Conservation (phyloP, 495 filamentous ascomycete genomes). For the Trichoderma asperelloides region DNA sequence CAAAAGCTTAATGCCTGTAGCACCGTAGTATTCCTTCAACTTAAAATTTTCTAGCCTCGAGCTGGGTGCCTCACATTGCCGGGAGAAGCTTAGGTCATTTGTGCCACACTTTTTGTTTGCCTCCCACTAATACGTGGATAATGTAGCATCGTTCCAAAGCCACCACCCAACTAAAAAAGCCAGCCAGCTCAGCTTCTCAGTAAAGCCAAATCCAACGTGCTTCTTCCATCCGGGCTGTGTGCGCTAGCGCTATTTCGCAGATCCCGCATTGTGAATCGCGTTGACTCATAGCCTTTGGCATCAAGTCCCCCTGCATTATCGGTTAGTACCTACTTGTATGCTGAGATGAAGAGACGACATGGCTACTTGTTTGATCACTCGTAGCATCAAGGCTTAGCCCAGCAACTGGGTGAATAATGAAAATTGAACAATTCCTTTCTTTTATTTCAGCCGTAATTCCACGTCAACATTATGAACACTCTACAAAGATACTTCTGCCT, state of each 20-base stretch:
- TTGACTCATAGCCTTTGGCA: not conserved
- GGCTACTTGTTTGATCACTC: not conserved
- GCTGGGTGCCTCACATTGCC: too few species aligned
- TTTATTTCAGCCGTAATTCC: constrained; percentile 2
- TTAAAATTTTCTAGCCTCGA: not conserved
- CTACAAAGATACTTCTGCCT: not conserved
- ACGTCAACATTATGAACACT: constrained; percentile 1
- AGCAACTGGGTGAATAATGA: not conserved
- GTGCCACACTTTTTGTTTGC: too few species aligned
- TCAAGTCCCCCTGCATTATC: not conserved
- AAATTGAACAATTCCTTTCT: not conserved
- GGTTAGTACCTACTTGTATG: too few species aligned
- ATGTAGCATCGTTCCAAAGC: too few species aligned
- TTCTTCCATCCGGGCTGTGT: not conserved
- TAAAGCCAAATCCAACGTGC: not conserved
- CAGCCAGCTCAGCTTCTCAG: not conserved
- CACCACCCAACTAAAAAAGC: not conserved
- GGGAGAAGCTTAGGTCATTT: too few species aligned
- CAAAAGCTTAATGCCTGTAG: not conserved
- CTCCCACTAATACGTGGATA: too few species aligned
- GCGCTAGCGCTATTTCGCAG: not conserved
- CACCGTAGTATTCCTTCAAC: not conserved
- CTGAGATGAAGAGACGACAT: too few species aligned
- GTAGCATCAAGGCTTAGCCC: not conserved
- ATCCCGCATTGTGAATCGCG: not conserved